phyloP scores from a whole-genome alignment of 371 early-diverging fungal genomes.

The Mucor plumbeus region DNA sequence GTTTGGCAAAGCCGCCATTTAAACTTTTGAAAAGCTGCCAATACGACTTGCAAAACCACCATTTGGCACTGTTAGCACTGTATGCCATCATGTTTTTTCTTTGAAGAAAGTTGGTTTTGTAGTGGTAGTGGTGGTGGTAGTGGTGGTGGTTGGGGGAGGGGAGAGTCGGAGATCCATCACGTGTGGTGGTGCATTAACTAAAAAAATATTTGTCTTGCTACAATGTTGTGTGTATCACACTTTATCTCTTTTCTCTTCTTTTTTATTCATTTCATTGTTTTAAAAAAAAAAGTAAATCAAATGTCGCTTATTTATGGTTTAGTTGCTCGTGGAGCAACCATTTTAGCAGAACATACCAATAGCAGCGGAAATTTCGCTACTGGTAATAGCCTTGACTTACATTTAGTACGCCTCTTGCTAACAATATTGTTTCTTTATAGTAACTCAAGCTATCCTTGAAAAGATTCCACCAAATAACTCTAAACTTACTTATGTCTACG shows the following conservation, averaged over 20 bases:
- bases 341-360: conserved; percentile 80
- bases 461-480: conserved; percentile 92
- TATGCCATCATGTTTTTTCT: too few species aligned
- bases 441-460: conserved; percentile 87
- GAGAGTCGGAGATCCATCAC: conserved; percentile 1
- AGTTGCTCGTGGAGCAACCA: conserved; percentile 72
- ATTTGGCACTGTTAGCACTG: too few species aligned
- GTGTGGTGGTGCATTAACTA: conserved; percentile 6
- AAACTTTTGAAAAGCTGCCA: too few species aligned
- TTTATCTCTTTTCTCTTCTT: conserved; percentile 12
- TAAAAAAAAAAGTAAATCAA: neutral
- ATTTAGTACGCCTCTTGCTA: neutral
- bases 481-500: conserved; percentile 90
- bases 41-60: too few species aligned
- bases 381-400: conserved; percentile 28
- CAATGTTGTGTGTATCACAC: neutral
- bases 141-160: too few species aligned
- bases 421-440: conserved; percentile 32
- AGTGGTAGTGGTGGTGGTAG: too few species aligned
- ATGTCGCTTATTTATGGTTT: conserved; percentile 80
- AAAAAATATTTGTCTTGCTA: neutral
- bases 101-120: too few species aligned
- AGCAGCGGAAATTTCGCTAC: conserved; percentile 77
- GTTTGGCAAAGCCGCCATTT: too few species aligned
- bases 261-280: conserved; percentile 1